Percentiles rank a stretch among this genome's conserved stretches.
phyloP scores from a whole-genome alignment of 2,329 filamentous ascomycete species.

The Blastomyces parvus region DNA sequence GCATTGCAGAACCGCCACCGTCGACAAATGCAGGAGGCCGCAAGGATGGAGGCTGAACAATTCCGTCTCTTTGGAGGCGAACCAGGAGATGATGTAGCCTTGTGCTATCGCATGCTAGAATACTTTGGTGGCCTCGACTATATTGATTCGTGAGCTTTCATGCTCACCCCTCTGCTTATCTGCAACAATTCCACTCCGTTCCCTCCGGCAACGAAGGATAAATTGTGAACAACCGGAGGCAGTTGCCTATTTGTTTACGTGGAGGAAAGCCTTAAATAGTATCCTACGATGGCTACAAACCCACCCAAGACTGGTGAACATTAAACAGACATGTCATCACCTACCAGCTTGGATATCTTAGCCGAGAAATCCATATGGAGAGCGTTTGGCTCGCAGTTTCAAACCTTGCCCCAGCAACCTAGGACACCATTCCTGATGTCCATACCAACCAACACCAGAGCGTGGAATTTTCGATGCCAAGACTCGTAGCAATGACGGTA shows the following conservation, averaged over 20 bases:
- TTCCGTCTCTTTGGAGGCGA: conserved; percentile 39
- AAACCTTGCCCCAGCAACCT: background rate
- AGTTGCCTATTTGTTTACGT: background rate
- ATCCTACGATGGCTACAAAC: background rate
- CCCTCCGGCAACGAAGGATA: background rate
- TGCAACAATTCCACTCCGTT: background rate
- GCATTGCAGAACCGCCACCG: conserved; percentile 33
- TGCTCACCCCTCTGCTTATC: background rate
- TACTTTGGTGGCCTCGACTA: conserved; percentile 43
- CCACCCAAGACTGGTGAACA: background rate
- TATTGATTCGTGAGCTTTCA: conserved; percentile 32
- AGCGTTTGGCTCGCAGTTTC: background rate
- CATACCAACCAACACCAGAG: conserved; percentile 19
- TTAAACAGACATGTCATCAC: background rate
- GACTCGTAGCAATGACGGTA: conserved; percentile 39
- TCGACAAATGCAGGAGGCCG: conserved; percentile 22
- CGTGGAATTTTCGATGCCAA: conserved; percentile 26
- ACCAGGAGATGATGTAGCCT: conserved; percentile 34
- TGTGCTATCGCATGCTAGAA: conserved; percentile 43
- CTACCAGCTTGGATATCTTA: background rate
- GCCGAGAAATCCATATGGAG: background rate
- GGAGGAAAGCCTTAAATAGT: background rate
- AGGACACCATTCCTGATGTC: background rate
- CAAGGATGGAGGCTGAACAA: conserved; percentile 32
- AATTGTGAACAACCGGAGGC: background rate